Evolutionary conservation across 306 rosid species (phyloP).

Genomic region (Argentina anserina): DNA sequence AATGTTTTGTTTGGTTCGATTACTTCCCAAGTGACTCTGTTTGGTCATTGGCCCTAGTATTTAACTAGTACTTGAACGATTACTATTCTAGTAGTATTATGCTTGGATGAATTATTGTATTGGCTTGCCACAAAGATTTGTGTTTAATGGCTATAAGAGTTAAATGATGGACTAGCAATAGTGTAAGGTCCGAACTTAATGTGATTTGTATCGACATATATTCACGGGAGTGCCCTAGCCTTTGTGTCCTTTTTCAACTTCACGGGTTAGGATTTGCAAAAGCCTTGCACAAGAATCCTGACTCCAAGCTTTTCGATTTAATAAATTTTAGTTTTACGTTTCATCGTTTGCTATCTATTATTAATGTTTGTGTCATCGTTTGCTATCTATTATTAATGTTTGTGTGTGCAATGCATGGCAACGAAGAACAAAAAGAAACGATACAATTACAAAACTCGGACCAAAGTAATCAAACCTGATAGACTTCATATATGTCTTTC

Average conservation of each 20-base stretch:
- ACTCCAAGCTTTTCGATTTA: not conserved
- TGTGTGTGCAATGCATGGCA: too few relatives aligned
- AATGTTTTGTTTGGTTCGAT: not conserved
- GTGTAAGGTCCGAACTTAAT: not conserved
- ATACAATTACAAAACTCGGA: too few relatives aligned
- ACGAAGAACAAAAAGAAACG: too few relatives aligned
- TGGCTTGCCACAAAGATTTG: not conserved
- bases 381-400: not conserved
- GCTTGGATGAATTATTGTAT: not conserved
- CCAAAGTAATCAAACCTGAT: too few relatives aligned
- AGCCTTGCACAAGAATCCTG: constrained; percentile 3
- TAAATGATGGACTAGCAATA: not conserved
- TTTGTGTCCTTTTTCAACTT: constrained; percentile 17
- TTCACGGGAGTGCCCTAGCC: constrained; percentile 25
- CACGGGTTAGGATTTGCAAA: constrained; percentile 33
- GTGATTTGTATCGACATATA: constrained; percentile 6
- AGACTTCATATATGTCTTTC: too few relatives aligned
- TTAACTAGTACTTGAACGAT: not conserved
- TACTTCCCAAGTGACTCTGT: not conserved
- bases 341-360: not conserved
- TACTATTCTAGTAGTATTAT: not conserved
- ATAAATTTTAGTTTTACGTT: not conserved
- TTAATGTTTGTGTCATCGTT: not conserved
- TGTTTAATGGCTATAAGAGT: not conserved
- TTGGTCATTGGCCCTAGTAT: constrained; percentile 5